Evolutionary conservation across 23 red algal genomes (phyloP).

Genomic region (Cyanidiococcus yangmingshanensis): DNA sequence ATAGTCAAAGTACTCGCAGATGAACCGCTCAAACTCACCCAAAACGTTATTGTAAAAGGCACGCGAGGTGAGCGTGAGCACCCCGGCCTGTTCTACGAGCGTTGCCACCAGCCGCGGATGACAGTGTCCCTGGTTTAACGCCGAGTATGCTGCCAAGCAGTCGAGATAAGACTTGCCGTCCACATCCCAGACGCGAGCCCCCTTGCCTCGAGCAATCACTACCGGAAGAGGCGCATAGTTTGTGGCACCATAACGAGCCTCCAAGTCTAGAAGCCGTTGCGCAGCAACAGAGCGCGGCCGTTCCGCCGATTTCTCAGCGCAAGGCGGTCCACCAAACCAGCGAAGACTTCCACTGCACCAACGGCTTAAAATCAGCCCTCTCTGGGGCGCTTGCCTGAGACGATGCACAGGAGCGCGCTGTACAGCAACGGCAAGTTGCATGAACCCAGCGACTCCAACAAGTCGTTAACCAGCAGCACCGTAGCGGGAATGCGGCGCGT

Average conservation of each 20-base stretch:
- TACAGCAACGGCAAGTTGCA: too few relatives aligned
- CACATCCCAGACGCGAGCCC: constrained; percentile 68
- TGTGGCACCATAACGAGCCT: constrained; percentile 49
- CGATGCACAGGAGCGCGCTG: too few relatives aligned
- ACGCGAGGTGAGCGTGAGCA: constrained; percentile 78
- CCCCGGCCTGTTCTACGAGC: constrained; percentile 48
- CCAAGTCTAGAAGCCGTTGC: constrained; percentile 32
- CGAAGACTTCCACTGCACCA: too few relatives aligned
- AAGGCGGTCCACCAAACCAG: too few relatives aligned
- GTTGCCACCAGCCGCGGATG: constrained; percentile 76
- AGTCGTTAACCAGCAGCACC: too few relatives aligned
- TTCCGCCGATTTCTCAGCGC: background rate
- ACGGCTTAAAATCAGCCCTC: too few relatives aligned
- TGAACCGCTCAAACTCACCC: constrained; percentile 46
- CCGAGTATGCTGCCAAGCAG: constrained; percentile 80
- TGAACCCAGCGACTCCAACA: too few relatives aligned
- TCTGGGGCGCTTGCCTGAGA: too few relatives aligned
- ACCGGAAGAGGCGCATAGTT: constrained; percentile 96
- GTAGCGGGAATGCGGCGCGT: too few relatives aligned
- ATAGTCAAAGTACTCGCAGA: constrained; percentile 61
- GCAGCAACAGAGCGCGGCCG: background rate
- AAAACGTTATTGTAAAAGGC: constrained; percentile 86
- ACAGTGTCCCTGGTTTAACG: constrained; percentile 93
- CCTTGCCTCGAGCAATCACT: constrained; percentile 56
- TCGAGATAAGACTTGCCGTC: constrained; percentile 66